These are phyloP conservation scores for Picea sitchensis DNA, from an alignment of 75 land plant species.

Conservation along the genomic window DNA sequence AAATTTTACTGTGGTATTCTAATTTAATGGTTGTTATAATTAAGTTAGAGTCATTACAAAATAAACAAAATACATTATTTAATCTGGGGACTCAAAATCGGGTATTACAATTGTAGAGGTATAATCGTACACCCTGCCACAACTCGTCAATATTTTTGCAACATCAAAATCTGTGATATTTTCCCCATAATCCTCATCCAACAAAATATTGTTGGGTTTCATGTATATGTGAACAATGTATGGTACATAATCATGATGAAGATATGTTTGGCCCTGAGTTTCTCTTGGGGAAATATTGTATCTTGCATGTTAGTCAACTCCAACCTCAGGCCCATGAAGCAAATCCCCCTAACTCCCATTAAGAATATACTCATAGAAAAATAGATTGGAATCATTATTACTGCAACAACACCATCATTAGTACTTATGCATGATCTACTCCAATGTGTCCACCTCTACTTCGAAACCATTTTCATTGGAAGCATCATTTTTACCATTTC, in stretches of 20 bases:
- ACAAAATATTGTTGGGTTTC: slow-evolving; percentile 55
- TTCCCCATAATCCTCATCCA: too few species aligned
- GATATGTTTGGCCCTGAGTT: slow-evolving; percentile 67
- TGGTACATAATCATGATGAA: slow-evolving; percentile 24
- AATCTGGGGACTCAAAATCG: too few species aligned
- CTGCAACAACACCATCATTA: slow-evolving; percentile 68
- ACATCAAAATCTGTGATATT: slow-evolving; percentile 70
- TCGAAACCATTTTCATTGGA: slow-evolving; percentile 72
- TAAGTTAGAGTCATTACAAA: too few species aligned
- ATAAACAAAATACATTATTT: too few species aligned
- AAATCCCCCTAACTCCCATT: slow-evolving; percentile 88
- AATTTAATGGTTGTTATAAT: too few species aligned
- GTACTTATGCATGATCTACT: slow-evolving; percentile 74
- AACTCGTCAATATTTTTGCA: slow-evolving; percentile 48
- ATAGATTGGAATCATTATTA: slow-evolving; percentile 63
- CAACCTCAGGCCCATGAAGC: slow-evolving; percentile 49
- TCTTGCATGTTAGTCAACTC: slow-evolving; percentile 45
- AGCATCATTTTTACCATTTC: slow-evolving; percentile 7
- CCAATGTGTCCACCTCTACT: slow-evolving; percentile 76
- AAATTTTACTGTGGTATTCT: too few species aligned
- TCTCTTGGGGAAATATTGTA: slow-evolving; percentile 71
- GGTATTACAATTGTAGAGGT: slow-evolving; percentile 66
- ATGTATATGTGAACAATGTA: slow-evolving; percentile 79
- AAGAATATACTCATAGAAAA: slow-evolving; percentile 88
- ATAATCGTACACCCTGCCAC: slow-evolving; percentile 19